Conservation (phyloP, 1,139 yeast species). For the Yamadazyma blattariae region DNA sequence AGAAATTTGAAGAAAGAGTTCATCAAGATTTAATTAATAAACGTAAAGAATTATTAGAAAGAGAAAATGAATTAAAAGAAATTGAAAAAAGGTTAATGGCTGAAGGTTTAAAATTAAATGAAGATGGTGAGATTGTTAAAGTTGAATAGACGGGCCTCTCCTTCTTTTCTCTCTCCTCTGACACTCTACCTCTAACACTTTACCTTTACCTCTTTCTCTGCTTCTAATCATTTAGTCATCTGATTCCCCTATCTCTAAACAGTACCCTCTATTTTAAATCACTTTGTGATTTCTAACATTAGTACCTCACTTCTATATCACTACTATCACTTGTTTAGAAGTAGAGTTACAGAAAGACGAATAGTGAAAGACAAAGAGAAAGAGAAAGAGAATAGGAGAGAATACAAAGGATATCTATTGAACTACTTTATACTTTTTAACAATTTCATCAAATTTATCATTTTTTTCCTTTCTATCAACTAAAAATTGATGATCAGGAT, state of each 20-base stretch:
- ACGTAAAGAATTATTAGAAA: constrained; percentile 77
- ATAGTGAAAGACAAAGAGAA: no score
- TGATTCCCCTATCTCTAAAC: no score
- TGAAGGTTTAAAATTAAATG: constrained; percentile 48
- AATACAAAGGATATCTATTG: no score
- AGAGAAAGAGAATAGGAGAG: not conserved
- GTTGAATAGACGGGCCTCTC: constrained; percentile 9
- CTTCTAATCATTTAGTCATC: no score
- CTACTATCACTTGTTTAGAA: no score
- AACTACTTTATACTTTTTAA: constrained; percentile 47
- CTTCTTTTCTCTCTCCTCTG: no score
- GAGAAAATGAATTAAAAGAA: constrained; percentile 85
- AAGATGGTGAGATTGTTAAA: constrained; percentile 41
- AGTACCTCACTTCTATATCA: no score
- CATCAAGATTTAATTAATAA: constrained; percentile 85
- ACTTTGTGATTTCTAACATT: no score
- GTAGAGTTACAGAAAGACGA: no score
- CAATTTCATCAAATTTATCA: constrained; percentile 54
- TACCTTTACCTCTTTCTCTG: no score
- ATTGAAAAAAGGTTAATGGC: constrained; percentile 72
- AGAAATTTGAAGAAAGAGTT: constrained; percentile 80
- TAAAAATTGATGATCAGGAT: constrained; percentile 51
- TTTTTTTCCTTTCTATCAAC: constrained; percentile 52
- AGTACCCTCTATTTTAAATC: no score
- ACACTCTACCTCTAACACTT: no score